phyloP scores from a whole-genome alignment of 2,329 filamentous ascomycete genomes.

The Tolypocladium inflatum region DNA sequence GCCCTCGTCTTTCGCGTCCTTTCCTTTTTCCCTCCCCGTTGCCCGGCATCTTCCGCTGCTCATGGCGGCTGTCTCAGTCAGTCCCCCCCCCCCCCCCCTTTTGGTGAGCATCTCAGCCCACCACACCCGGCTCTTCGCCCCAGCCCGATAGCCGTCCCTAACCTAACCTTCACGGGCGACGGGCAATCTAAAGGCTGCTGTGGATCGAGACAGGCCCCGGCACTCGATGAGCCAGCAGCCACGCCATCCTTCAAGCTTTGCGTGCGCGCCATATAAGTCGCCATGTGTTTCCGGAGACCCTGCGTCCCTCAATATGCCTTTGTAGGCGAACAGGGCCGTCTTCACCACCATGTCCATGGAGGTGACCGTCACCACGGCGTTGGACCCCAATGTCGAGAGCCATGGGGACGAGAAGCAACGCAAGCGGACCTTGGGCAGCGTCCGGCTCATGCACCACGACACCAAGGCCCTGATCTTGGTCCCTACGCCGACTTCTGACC shows the following conservation, averaged over 20 bases:
- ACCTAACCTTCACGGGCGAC: background rate
- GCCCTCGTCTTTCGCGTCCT: background rate
- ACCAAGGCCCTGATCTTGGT: conserved; percentile 39
- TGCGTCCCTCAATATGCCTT: background rate
- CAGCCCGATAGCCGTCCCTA: background rate
- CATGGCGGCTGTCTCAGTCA: background rate
- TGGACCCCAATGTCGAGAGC: conserved; percentile 4
- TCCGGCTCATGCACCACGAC: conserved; percentile 29
- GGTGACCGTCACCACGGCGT: background rate
- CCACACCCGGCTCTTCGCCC: background rate
- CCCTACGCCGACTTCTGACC: conserved; percentile 17
- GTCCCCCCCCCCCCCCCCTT: too few relatives aligned
- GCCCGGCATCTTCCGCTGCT: background rate
- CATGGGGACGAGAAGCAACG: conserved; percentile 4
- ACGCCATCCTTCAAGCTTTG: background rate
- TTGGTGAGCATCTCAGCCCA: background rate
- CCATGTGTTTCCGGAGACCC: background rate
- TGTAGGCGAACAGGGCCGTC: background rate
- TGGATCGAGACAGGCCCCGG: background rate
- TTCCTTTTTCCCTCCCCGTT: background rate
- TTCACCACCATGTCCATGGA: conserved; percentile 1
- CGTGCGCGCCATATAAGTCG: background rate
- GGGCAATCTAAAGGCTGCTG: background rate
- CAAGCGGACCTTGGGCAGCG: conserved; percentile 26
- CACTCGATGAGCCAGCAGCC: background rate